Conservation (phyloP, 2,329 filamentous ascomycete species). For the Aureobasidium sp. region DNA sequence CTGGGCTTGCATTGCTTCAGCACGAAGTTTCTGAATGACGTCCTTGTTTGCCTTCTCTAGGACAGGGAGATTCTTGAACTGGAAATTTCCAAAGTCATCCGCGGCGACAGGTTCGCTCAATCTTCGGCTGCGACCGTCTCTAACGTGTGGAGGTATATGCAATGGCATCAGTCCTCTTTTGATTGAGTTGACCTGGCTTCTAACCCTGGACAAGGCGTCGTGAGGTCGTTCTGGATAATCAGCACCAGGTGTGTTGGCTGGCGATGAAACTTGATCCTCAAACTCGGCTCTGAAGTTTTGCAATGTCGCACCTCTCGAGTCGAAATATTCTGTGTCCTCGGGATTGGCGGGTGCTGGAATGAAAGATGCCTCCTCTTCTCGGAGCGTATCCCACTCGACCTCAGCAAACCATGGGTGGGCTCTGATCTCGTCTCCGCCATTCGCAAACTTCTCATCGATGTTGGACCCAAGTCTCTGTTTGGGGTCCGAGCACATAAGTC, state of each 20-base stretch:
- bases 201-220: slow-evolving; percentile 82
- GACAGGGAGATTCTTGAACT: slow-evolving; percentile 94
- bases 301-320: slow-evolving; percentile 79
- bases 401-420: slow-evolving; percentile 81
- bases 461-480: slow-evolving; percentile 77
- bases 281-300: slow-evolving; percentile 91
- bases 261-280: slow-evolving; percentile 75
- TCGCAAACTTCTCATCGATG: slow-evolving; percentile 68
- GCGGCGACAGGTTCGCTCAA: slow-evolving; percentile 80
- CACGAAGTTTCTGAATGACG: slow-evolving; percentile 89
- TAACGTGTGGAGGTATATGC: slow-evolving; percentile 92
- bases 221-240: slow-evolving; percentile 87
- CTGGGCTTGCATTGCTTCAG: slow-evolving; percentile 72
- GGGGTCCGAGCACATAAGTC: slow-evolving; percentile 76
- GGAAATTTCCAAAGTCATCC: slow-evolving; percentile 93
- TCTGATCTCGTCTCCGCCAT: slow-evolving; percentile 84
- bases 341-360: slow-evolving; percentile 87
- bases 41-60: slow-evolving; percentile 98
- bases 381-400: slow-evolving; percentile 78
- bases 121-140: slow-evolving; percentile 77
- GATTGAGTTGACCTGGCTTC: slow-evolving; percentile 72
- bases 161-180: slow-evolving; percentile 91
- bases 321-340: slow-evolving; percentile 97
- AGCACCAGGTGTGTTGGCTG: slow-evolving; percentile 56
- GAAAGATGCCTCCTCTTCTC: slow-evolving; percentile 95